Base-by-base conservation (phyloP, 208 protist genomes). In the Leptomonas seymouri region DNA sequence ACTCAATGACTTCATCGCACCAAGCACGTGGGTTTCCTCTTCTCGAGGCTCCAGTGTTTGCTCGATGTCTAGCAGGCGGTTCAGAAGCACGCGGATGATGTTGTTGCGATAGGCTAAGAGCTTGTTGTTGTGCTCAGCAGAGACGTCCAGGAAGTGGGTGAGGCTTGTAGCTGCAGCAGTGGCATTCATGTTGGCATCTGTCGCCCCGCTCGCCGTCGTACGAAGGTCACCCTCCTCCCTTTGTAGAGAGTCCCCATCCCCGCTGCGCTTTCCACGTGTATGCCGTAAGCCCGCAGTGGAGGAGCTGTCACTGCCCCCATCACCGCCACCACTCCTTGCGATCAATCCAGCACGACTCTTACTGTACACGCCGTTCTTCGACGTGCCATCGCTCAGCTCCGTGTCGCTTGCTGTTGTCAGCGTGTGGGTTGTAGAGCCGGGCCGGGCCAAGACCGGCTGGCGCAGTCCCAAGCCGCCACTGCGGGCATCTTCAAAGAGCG, bases 21-120 rank as follows among this genome's bases (percentile, higher is more conserved):
- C 54, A 3, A 44, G 0, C 9, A 44, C 54, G 28, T 60, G 45
- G 1, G 64, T 45, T n/a, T 56, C 70, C 15, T 41, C 71, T 12
- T 85, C 78, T 31, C 62, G 41, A 31, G 62, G 69, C 55, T 93
- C 81, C 48, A 93, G 67, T 1, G 87, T 82, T 39, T 88, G 57
- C 68, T 93, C 87, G 72, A 93, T 81, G 27, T 82, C 78, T 15
- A 89, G 67, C 46, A 93, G 63, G 14, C 79, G 82, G 27, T 80
- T 83, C 61, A 93, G 61, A 31, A 93, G 65, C 63, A 89, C 80
- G 9, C 81, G 82, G 69, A 93, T 83, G 30, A 93, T 76, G 42
- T 85, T 85, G 65, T 83, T 89, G 16, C 87, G 81, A 49, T 80
- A 81, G 9, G 80, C 54, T 20, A 93, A 57, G 55, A 93, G 80